phyloP scores from a whole-genome alignment of 148 eudicot genomes.

The Vaccinium darrowii region DNA sequence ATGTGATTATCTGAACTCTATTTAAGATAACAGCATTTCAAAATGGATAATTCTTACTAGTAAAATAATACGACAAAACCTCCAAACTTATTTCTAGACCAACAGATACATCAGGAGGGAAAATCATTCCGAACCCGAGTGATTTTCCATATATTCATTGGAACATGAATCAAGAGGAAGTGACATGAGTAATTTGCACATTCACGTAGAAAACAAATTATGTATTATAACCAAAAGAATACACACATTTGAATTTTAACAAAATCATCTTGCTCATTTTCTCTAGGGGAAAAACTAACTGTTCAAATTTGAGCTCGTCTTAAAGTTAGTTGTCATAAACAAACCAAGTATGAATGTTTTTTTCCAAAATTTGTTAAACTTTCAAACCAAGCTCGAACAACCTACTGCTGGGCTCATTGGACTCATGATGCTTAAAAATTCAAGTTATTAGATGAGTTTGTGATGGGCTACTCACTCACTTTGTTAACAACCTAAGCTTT shows the following conservation, averaged over 20 bases:
- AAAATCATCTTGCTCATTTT: neutral
- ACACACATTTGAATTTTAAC: neutral
- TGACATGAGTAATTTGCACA: neutral
- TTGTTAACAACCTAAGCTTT: too few species aligned
- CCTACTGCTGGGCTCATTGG: too few species aligned
- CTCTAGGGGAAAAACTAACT: neutral
- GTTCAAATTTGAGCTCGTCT: neutral
- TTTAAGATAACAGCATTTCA: too few species aligned
- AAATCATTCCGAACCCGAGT: too few species aligned
- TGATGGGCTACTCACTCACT: neutral
- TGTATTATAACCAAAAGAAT: neutral
- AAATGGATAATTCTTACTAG: too few species aligned
- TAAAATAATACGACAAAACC: too few species aligned
- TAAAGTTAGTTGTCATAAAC: neutral
- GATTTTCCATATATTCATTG: too few species aligned
- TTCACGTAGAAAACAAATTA: neutral
- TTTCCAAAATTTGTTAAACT: neutral
- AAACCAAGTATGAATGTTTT: neutral
- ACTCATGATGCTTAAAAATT: neutral
- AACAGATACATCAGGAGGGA: too few species aligned
- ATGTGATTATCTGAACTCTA: too few species aligned
- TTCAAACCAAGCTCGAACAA: too few species aligned
- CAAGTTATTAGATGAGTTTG: neutral
- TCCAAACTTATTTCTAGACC: too few species aligned
- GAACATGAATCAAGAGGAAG: too few species aligned